Evolutionary conservation across 306 rosid genomes (phyloP), one percentile per base, ranked within the genome.

Genomic region (Prinsepia uniflora): DNA sequence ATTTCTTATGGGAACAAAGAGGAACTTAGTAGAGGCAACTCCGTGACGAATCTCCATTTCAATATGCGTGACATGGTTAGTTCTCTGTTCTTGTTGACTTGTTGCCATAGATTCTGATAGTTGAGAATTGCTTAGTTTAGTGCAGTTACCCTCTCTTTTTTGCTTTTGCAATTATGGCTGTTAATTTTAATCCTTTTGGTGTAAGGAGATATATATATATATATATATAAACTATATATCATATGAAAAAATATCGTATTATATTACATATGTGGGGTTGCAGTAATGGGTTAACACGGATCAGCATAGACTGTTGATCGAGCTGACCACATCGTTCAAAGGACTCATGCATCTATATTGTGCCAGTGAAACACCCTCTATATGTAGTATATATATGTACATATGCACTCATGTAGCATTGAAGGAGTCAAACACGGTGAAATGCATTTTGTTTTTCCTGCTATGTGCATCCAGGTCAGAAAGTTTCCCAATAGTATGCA

Each of bases 1-100:
- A 82, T 91, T 74, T 85, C 92, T 68, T 89, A 95, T 80, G 99
- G 99, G 69, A 80, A 83, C 78, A 58, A 64, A 69, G 84, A 89
- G 75, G 92, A 95, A 65, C 92, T 85, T 77, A 85, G 84, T 63
- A 72, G 81, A 71, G 95, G 88, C 68, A 79, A 87, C 78, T 86
- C 88, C 22, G 91, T 85, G 82, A 87, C 96, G 61, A 91, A 91
- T 85, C 99, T 95, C 74, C 97, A 86, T 84, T 85, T 86, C 84
- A 95, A 91, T 71, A 86, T 88, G 83, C 89, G 92, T 62, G 99
- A 95, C 88, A 95, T 95, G 97, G 99, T 95, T 86, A 82, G 80
- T 70, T 79, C 78, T 70, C 63, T 49, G 60, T 67, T 14, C 59
- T 74, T 77, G 36, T 47, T 66, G 50, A 68, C 50, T 52, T 55